Percentiles rank a stretch among this genome's conserved stretches.
phyloP scores from a whole-genome alignment of 2,329 filamentous ascomycete genomes.

The Chaetomium strumarium region DNA sequence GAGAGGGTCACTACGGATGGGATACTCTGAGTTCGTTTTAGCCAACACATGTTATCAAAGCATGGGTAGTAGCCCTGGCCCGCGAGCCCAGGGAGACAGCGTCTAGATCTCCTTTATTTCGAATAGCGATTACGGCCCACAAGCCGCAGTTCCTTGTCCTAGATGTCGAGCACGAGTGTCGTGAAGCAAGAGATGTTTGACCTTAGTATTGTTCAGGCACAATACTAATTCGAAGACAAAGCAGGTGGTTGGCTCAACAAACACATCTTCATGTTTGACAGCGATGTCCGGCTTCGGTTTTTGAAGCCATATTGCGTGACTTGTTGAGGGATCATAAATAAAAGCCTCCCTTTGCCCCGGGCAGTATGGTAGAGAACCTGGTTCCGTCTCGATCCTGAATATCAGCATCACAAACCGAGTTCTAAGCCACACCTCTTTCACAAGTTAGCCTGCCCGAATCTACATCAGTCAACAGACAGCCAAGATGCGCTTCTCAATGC shows the following conservation, averaged over 20 bases:
- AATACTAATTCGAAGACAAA: neutral
- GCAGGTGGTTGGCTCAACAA: neutral
- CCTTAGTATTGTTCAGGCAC: neutral
- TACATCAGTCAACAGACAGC: neutral
- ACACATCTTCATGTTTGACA: neutral
- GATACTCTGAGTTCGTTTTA: no score
- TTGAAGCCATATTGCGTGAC: no score
- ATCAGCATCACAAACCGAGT: neutral
- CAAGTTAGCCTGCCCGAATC: neutral
- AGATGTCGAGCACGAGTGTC: neutral
- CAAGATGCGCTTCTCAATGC: slow-evolving; percentile 7
- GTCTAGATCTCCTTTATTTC: no score
- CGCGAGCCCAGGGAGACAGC: no score
- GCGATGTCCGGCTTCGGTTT: neutral
- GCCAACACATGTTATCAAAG: no score
- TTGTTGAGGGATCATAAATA: no score
- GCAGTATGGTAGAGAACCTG: neutral
- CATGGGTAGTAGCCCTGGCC: no score
- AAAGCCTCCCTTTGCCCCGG: no score
- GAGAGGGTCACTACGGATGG: no score
- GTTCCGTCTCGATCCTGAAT: no score
- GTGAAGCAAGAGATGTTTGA: neutral
- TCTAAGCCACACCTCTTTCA: neutral
- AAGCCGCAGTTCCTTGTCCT: neutral
- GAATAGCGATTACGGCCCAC: no score